Conservation (phyloP, 768 basidiomycete genomes). For the Mycena chlorophos region DNA sequence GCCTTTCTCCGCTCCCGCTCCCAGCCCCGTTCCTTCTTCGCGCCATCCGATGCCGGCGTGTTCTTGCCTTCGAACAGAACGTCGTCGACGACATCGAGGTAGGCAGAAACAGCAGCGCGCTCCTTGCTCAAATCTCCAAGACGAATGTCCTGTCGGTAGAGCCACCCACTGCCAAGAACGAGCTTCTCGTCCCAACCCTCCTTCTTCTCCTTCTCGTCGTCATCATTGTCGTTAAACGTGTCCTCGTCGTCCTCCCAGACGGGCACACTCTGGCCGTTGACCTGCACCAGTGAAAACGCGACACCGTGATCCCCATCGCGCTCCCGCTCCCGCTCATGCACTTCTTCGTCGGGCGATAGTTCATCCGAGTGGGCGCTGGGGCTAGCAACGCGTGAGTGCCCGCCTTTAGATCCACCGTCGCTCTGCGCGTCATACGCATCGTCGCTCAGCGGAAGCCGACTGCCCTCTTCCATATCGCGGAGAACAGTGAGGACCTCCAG, state of each 20-base stretch:
- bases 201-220: slow-evolving; percentile 56
- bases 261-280: slow-evolving; percentile 68
- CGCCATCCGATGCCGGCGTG: slow-evolving; percentile 39
- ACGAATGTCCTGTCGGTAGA: slow-evolving; percentile 68
- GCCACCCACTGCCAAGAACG: slow-evolving; percentile 79
- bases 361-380: slow-evolving; percentile 37
- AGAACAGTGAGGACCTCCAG: slow-evolving; percentile 82
- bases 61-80: slow-evolving; percentile 68
- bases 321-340: slow-evolving; percentile 31
- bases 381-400: slow-evolving; percentile 46
- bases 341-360: slow-evolving; percentile 41
- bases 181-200: slow-evolving; percentile 82
- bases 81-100: slow-evolving; percentile 78
- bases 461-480: slow-evolving; percentile 76
- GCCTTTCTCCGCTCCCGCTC: slow-evolving; percentile 46
- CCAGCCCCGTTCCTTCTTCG: slow-evolving; percentile 49
- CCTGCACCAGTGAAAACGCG: slow-evolving; percentile 68
- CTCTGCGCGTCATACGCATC: slow-evolving; percentile 83
- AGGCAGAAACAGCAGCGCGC: slow-evolving; percentile 53
- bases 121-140: slow-evolving; percentile 59
- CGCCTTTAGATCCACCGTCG: slow-evolving; percentile 52
- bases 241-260: slow-evolving; percentile 81
- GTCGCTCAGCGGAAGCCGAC: slow-evolving; percentile 73
- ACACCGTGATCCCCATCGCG: slow-evolving; percentile 63
- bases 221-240: slow-evolving; percentile 37